Evolutionary conservation across 371 early-diverging fungal species (phyloP).

Genomic region (Mucor saturninus): DNA sequence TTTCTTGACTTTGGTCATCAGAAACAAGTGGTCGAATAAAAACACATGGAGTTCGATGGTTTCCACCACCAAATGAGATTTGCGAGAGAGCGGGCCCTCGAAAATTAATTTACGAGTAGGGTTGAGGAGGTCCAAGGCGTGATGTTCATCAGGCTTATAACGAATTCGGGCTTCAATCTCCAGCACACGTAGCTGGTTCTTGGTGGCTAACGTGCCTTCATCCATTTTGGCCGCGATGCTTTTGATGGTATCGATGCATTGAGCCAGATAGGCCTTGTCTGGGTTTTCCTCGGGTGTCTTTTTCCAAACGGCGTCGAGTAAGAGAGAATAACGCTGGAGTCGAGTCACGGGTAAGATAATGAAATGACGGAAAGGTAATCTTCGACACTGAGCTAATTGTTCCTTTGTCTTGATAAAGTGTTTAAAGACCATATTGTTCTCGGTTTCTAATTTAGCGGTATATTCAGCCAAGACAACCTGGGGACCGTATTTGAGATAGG

Average conservation of each 20-base stretch:
- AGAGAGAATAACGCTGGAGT: constrained; percentile 85
- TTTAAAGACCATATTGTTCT: constrained; percentile 67
- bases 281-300: constrained; percentile 76
- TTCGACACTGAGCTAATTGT: constrained; percentile 67
- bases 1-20: constrained; percentile 73
- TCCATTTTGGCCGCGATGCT: constrained; percentile 63
- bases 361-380: constrained; percentile 64
- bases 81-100: constrained; percentile 78
- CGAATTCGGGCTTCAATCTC: constrained; percentile 45
- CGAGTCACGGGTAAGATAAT: constrained; percentile 78
- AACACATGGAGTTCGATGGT: constrained; percentile 74
- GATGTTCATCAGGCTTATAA: constrained; percentile 42
- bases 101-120: constrained; percentile 75
- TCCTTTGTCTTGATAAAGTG: constrained; percentile 76
- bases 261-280: constrained; percentile 43
- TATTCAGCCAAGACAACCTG: constrained; percentile 85
- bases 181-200: constrained; percentile 36
- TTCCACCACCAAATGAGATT: constrained; percentile 71
- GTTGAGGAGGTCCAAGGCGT: constrained; percentile 71
- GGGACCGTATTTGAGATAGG: constrained; percentile 86
- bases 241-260: constrained; percentile 72
- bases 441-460: constrained; percentile 75
- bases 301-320: constrained; percentile 85
- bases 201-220: constrained; percentile 31
- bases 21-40: constrained; percentile 85